Conservation (phyloP, 225 moss, liverwort and hornwort species). For the Bryum argenteum region DNA sequence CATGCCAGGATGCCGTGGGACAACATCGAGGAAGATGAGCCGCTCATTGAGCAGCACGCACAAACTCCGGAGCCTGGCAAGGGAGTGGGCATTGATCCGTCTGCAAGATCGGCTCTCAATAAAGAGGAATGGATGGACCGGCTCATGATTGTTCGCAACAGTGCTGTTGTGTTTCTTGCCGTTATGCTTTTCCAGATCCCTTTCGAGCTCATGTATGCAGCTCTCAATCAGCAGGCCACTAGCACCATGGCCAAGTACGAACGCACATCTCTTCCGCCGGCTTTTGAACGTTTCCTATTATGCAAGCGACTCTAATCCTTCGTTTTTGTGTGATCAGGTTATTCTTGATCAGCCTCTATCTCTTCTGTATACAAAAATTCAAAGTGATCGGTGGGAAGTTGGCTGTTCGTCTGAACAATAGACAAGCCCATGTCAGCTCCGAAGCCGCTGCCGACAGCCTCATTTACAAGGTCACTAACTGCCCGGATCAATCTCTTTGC, state of each 20-base stretch:
- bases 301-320: not conserved
- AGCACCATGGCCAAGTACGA: conserved; percentile 43
- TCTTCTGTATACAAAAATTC: conserved; percentile 72
- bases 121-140: conserved; percentile 75
- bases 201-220: conserved; percentile 69
- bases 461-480: conserved; percentile 76
- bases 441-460: conserved; percentile 88
- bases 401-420: conserved; percentile 76
- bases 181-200: conserved; percentile 82
- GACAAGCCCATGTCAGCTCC: conserved; percentile 76
- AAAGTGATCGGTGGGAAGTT: conserved; percentile 74
- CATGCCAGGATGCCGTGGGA: conserved; percentile 59
- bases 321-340: conserved; percentile 34
- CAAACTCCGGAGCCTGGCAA: conserved; percentile 27
- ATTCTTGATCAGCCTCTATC: conserved; percentile 49
- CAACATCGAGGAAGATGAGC: conserved; percentile 42
- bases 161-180: conserved; percentile 62
- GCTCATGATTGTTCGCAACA: conserved; percentile 67
- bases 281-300: no score
- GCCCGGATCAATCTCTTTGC: not conserved
- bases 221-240: conserved; percentile 35
- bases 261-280: not conserved
- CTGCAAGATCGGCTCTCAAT: conserved; percentile 46
- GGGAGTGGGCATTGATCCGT: conserved; percentile 45
- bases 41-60: conserved; percentile 43